Evolutionary conservation across 768 basidiomycete species (phyloP), one percentile per base, ranked within the genome.

Genomic region (Psilocybe cubensis): DNA sequence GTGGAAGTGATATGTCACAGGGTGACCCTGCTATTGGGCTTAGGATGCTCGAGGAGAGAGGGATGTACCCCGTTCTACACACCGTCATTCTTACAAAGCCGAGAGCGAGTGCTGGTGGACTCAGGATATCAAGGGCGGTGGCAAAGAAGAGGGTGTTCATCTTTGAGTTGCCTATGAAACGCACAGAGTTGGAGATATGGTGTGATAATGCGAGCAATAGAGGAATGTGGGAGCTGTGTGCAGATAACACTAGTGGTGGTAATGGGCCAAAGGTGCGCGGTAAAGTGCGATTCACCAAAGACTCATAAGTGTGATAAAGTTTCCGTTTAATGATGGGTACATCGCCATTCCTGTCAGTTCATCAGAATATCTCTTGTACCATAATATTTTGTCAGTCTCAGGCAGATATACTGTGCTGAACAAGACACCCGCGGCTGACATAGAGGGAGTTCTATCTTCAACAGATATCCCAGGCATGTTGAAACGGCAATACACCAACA

Each of bases 101-200:
- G 28, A 63, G 69, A 42, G 45, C 54, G n/a, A 64, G 49, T 35
- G 66, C 64, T 11, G 62, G 64, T 10, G 67, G 62, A 10, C 58
- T 53, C 20, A 56, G 63, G 6, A 64, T 70, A 21, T 66, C 63
- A 35, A 62, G 67, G 18, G 59, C 66, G 40, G 61, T 60, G 27
- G 59, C 63, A 29, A 57, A 60, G 41, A 65, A 50, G 21, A 53
- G 69, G 43, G 61, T 72, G 20, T 60, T 74, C 29, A 54, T 68
- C 9, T 66, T 68, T 47, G 68, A 70, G 44, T 48, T 74, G 8
- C 69, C 68, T 3, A 57, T 63, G 28, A 64, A 67, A 43, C 58
- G 63, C 42, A 72, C 73, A 24, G 76, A 76, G 63, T 59, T 74
- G 57, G 70, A 74, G 41, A 66, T 73, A 24, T 78, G 76, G 76